These are phyloP conservation scores for Lecanosticta acicola DNA, from an alignment of 2,329 filamentous ascomycete species.

Conservation along the genomic window DNA sequence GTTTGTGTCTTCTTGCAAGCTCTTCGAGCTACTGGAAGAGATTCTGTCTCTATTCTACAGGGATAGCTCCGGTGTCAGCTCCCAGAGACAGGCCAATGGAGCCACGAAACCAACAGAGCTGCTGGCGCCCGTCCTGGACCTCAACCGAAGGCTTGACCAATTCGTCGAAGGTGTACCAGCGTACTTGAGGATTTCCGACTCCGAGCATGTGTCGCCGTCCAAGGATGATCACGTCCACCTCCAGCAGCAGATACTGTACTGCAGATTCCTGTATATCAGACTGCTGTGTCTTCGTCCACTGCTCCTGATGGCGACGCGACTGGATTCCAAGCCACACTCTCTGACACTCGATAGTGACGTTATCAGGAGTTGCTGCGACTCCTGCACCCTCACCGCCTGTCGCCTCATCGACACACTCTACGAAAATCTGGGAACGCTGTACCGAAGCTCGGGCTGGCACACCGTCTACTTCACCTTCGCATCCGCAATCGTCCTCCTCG, in stretches of 20 bases:
- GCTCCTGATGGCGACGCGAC: slow-evolving; percentile 33
- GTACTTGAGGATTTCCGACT: slow-evolving; percentile 15
- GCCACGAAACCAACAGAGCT: slow-evolving; percentile 13
- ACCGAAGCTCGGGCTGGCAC: slow-evolving; percentile 24
- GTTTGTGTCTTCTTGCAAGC: slow-evolving; percentile 23
- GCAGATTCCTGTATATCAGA: slow-evolving; percentile 22
- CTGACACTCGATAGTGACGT: slow-evolving; percentile 34
- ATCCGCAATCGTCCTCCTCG: slow-evolving; percentile 21
- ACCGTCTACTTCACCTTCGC: slow-evolving; percentile 25
- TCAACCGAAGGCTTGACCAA: slow-evolving; percentile 21
- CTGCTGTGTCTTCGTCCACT: slow-evolving; percentile 21
- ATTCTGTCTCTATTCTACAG: slow-evolving; percentile 23
- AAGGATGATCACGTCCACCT: slow-evolving; percentile 20
- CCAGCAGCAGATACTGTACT: slow-evolving; percentile 19
- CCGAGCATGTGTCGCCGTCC: neutral
- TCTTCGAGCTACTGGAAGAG: slow-evolving; percentile 25
- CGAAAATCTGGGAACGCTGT: slow-evolving; percentile 27
- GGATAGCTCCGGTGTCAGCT: slow-evolving; percentile 8
- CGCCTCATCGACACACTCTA: slow-evolving; percentile 33
- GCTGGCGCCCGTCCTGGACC: slow-evolving; percentile 19
- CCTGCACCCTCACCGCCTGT: slow-evolving; percentile 33
- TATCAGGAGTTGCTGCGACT: slow-evolving; percentile 26
- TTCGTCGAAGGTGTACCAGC: slow-evolving; percentile 20
- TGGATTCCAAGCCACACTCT: slow-evolving; percentile 13
- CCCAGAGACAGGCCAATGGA: slow-evolving; percentile 8